phyloP scores from a whole-genome alignment of 2,329 filamentous ascomycete genomes.

The Curvularia sp. region DNA sequence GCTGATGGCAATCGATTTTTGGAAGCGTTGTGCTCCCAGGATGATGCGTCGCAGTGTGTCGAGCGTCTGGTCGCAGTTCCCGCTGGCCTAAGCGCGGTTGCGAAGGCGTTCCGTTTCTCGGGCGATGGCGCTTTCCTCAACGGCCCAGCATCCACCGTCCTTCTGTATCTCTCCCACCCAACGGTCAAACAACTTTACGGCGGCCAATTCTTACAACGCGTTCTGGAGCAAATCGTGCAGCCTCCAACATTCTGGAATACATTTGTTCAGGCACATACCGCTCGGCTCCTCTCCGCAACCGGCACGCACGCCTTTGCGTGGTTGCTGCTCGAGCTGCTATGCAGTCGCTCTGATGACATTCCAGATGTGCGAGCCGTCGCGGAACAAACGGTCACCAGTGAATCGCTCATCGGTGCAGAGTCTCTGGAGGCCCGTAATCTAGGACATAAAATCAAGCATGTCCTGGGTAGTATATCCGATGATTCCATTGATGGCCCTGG shows the following conservation, averaged over 20 bases:
- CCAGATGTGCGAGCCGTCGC: constrained; percentile 39
- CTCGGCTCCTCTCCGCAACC: constrained; percentile 31
- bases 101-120: constrained; percentile 55
- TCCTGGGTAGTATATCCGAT: constrained; percentile 58
- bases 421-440: constrained; percentile 63
- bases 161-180: constrained; percentile 53
- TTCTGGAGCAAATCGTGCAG: constrained; percentile 58
- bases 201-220: constrained; percentile 58
- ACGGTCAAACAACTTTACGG: constrained; percentile 58
- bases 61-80: constrained; percentile 41
- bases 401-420: constrained; percentile 39
- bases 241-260: constrained; percentile 65
- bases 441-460: constrained; percentile 61
- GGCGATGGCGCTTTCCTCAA: constrained; percentile 57
- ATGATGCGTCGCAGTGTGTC: constrained; percentile 52
- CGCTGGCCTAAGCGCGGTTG: constrained; percentile 46
- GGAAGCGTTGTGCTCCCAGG: constrained; percentile 57
- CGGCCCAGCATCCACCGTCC: constrained; percentile 37
- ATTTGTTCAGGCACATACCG: constrained; percentile 47
- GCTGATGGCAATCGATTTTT: constrained; percentile 57
- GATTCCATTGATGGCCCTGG: constrained; percentile 59
- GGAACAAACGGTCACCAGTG: constrained; percentile 28
- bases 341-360: constrained; percentile 38
- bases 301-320: constrained; percentile 47
- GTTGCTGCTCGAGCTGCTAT: constrained; percentile 59